Percentiles rank a stretch among this genome's conserved stretches.
Evolutionary conservation across 257 asterid species (phyloP).

Genomic region (Orobanche coerulescens): DNA sequence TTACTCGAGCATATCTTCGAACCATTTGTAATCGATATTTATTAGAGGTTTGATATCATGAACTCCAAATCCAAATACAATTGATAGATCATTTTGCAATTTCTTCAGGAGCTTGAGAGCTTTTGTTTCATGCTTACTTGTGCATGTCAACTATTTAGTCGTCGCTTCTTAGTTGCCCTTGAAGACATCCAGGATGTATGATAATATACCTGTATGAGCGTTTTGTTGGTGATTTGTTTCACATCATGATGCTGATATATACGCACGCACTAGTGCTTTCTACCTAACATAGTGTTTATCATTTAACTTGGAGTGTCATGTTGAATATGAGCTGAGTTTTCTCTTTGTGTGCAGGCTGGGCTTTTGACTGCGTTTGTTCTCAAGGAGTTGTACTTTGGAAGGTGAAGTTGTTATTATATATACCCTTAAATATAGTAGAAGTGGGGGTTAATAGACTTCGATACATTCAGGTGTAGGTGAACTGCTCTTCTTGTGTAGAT

Average conservation of each 20-base stretch:
- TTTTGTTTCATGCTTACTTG: neutral
- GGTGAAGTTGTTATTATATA: constrained; percentile 34
- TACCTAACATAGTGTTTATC: neutral
- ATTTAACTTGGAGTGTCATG: neutral
- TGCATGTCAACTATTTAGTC: neutral
- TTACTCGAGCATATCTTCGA: neutral
- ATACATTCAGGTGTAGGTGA: constrained; percentile 13
- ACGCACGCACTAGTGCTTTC: neutral
- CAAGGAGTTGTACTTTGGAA: constrained; percentile 73
- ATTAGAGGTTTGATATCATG: neutral
- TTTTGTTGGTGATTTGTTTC: neutral
- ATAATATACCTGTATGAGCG: neutral
- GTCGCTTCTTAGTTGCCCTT: neutral
- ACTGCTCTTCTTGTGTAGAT: constrained; percentile 12
- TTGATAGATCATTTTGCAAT: neutral
- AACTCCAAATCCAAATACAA: neutral
- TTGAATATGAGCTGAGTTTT: neutral
- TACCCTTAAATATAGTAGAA: neutral
- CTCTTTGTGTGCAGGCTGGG: constrained; percentile 56
- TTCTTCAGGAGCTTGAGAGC: neutral
- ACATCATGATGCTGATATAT: neutral
- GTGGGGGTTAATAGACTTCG: neutral
- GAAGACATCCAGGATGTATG: neutral
- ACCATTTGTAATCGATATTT: neutral
- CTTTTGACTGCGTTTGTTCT: constrained; percentile 69